Evolutionary conservation across 1,139 yeast species (phyloP).

Genomic region (Barnettozyma hawaiiensis): DNA sequence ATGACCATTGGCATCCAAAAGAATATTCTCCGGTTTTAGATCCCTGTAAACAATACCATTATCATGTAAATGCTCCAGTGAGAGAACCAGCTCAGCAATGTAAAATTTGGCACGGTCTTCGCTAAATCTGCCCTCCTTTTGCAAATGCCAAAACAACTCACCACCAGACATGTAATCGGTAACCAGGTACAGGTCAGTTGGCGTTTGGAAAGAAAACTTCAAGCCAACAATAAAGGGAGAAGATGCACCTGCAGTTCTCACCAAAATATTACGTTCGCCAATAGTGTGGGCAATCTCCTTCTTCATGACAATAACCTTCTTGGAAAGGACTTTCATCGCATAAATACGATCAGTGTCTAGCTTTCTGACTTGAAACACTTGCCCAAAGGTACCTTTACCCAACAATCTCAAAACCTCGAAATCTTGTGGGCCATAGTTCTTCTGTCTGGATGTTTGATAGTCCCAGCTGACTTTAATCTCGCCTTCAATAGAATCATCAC

Average conservation of each 20-base stretch:
- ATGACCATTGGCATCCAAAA: conserved; percentile 94
- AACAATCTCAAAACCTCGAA: conserved; percentile 83
- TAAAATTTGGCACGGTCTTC: conserved; percentile 94
- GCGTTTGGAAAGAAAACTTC: conserved; percentile 93
- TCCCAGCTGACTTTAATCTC: conserved; percentile 70
- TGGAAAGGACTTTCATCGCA: conserved; percentile 94
- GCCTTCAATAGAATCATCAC: conserved; percentile 75
- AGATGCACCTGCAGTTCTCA: conserved; percentile 80
- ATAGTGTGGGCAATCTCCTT: conserved; percentile 97
- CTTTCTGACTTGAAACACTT: conserved; percentile 91
- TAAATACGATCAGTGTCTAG: conserved; percentile 82
- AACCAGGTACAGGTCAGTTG: conserved; percentile 82
- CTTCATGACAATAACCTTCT: conserved; percentile 91
- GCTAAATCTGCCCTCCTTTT: conserved; percentile 87
- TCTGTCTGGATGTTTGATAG: conserved; percentile 55
- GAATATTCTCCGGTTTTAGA: conserved; percentile 90
- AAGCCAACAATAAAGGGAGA: conserved; percentile 90
- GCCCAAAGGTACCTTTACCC: conserved; percentile 97
- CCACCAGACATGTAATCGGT: conserved; percentile 99
- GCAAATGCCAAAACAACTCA: conserved; percentile 95
- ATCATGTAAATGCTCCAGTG: conserved; percentile 87
- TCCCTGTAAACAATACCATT: conserved; percentile 93
- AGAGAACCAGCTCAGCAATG: conserved; percentile 89
- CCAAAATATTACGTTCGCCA: conserved; percentile 91
- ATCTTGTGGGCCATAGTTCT: conserved; percentile 86